Percentiles rank a stretch among this genome's conserved stretches.
These are phyloP conservation scores for Artemisia argyi DNA, from an alignment of 129 eudicot species.

Conservation along the genomic window DNA sequence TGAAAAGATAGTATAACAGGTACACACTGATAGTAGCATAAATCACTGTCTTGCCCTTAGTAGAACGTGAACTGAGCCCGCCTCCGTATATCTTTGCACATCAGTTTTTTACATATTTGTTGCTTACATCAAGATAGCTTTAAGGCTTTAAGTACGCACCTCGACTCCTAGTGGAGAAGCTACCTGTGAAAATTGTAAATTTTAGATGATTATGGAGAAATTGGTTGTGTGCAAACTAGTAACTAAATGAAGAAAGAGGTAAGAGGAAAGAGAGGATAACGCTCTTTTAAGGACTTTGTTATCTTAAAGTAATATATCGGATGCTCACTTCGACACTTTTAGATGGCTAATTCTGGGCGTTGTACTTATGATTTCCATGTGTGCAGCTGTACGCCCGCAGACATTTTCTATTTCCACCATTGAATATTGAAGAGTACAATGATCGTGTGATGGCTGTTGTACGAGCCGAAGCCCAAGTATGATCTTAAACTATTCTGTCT, in stretches of 20 bases:
- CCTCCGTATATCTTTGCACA: too few species aligned
- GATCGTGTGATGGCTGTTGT: slow-evolving; percentile 96
- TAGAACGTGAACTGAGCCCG: too few species aligned
- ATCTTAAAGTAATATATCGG: neutral
- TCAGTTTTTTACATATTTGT: too few species aligned
- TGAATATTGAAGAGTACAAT: slow-evolving; percentile 83
- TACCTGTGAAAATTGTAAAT: neutral
- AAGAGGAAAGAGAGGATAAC: neutral
- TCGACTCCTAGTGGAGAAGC: neutral
- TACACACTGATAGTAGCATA: too few species aligned
- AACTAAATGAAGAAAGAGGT: neutral
- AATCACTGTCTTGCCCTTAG: too few species aligned
- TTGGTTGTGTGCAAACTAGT: neutral
- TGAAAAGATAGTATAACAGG: too few species aligned
- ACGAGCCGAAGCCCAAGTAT: slow-evolving; percentile 94
- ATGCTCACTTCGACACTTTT: neutral
- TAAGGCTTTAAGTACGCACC: neutral
- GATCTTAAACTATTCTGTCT: neutral
- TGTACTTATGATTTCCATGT: neutral
- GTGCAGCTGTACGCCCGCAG: slow-evolving; percentile 91
- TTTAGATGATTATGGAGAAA: neutral
- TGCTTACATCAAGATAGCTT: too few species aligned
- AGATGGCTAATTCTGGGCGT: neutral
- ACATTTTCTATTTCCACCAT: slow-evolving; percentile 88
- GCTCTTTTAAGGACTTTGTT: neutral